Conservation (phyloP, 768 basidiomycete species). For the Boletus coccyginus region DNA sequence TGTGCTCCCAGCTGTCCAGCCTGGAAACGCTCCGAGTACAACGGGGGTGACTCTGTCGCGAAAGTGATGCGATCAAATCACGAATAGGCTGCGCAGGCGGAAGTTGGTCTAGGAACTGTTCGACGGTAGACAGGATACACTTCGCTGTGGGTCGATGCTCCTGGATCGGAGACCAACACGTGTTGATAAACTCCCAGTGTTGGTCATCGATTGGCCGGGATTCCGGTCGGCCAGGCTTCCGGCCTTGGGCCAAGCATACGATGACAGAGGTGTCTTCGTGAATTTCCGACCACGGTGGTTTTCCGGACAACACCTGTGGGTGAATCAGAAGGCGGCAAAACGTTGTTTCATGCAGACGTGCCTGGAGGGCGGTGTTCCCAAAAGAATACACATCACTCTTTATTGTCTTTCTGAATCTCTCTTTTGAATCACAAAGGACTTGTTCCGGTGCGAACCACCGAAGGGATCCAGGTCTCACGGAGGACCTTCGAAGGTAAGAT, state of each 20-base stretch:
- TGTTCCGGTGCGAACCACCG: constrained; percentile 42
- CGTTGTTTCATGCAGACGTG: constrained; percentile 6
- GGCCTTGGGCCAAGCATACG: constrained; percentile 5
- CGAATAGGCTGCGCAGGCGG: neutral
- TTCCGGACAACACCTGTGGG: constrained; percentile 22
- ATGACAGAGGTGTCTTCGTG: neutral
- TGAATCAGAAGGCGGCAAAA: neutral
- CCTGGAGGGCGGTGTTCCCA: constrained; percentile 28
- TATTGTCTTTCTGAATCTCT: neutral
- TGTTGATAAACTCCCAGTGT: constrained; percentile 3
- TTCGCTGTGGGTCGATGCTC: neutral
- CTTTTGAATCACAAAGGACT: constrained; percentile 18
- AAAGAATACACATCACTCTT: constrained; percentile 14
- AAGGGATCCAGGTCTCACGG: constrained; percentile 33
- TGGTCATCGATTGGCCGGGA: neutral
- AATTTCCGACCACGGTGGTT: neutral
- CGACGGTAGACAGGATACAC: neutral
- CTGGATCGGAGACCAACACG: neutral
- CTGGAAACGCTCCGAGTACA: no score
- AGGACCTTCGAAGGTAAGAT: constrained; percentile 13
- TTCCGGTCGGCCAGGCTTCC: neutral
- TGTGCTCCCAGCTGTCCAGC: no score
- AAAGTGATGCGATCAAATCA: neutral
- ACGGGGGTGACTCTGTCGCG: neutral
- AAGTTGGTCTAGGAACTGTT: neutral